Base-by-base conservation (phyloP, 768 basidiomycete genomes). In the Auriscalpium microsporum region DNA sequence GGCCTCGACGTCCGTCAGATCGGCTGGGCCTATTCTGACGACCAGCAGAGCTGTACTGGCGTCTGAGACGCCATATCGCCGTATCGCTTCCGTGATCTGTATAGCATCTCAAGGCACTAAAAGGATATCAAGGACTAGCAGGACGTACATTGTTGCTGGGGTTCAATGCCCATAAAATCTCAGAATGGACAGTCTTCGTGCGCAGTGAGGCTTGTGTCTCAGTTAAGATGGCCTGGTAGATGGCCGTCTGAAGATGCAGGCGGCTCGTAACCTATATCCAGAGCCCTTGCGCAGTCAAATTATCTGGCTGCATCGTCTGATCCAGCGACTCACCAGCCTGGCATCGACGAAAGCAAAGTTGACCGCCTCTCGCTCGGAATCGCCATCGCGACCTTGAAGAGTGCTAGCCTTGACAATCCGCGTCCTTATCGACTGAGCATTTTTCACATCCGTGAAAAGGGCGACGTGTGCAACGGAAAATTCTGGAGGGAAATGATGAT, bases 331-430 rank as follows among this genome's bases (percentile, higher is more conserved):
- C 59, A 95, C 93, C 64, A 92, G 78, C 37, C 75, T 75, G 19
- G 90, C 91, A 67, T 97, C 87, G 64, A 98, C 75, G 69, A 97
- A 97, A 0, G 89, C 87, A 71, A 90, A 96, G 63, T 94, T 90
- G 62, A 96, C 79, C n/a, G 80, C 79, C 33, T 81, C 81, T 51
- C 90, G 79, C 63, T 90, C 87, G 13, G 61, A 63, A 28, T 89
- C 81, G 17, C 91, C 90, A 8, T 77, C 75, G 1, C 67, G 68
- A 0, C 85, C 87, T 16, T 73, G 67, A 45, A 80, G 70, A 10
- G 75, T 78, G 3, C 90, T 78, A 0, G 93, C 93, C 7, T 72
- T 71, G 50, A 94, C 75, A 48, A 98, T 84, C 2, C 88, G 78
- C 44, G 73, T 68, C 23, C 86, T 76, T 21, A 96, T 71, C 0